Evolutionary conservation across 805 yeast species (phyloP).

Genomic region (Schizosaccharomyces osmophilus): DNA sequence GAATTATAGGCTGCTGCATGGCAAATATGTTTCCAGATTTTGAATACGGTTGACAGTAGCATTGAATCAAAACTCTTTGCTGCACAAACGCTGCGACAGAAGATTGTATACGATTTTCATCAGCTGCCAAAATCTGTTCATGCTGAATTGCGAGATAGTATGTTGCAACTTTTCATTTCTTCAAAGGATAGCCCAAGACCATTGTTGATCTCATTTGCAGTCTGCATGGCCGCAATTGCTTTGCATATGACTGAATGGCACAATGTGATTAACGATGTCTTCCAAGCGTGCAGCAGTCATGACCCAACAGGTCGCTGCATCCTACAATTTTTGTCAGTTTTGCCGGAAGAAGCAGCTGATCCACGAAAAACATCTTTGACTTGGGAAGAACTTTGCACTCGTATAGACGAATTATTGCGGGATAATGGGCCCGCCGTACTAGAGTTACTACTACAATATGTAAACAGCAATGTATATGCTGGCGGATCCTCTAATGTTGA

Average conservation of each 20-base stretch:
- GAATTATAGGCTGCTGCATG: conserved; percentile 30
- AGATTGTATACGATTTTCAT: conserved; percentile 54
- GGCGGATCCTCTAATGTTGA: conserved; percentile 5
- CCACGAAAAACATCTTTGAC: conserved; percentile 53
- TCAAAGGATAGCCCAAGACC: conserved; percentile 27
- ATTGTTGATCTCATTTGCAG: conserved; percentile 59
- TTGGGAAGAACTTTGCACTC: conserved; percentile 48
- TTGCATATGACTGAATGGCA: conserved; percentile 57
- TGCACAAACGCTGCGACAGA: conserved; percentile 46
- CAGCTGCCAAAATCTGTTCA: conserved; percentile 46
- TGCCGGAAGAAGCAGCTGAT: conserved; percentile 78
- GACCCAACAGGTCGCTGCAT: conserved; percentile 23
- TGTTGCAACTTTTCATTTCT: conserved; percentile 30
- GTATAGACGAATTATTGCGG: conserved; percentile 39
- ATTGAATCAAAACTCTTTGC: conserved; percentile 54
- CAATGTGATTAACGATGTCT: conserved; percentile 44
- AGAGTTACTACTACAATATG: conserved; percentile 30
- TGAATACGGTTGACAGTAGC: conserved; percentile 11
- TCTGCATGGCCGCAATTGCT: conserved; percentile 60
- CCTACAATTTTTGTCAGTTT: conserved; percentile 56
- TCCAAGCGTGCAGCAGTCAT: conserved; percentile 20
- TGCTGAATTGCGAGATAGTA: conserved; percentile 37
- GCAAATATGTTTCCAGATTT: conserved; percentile 32
- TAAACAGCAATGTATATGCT: conserved; percentile 14
- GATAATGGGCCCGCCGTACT: conserved; percentile 47